Evolutionary conservation across 1,284 basidiomycete species (phyloP), one percentile per base, ranked within the genome.

Genomic region (Marasmius sp.): DNA sequence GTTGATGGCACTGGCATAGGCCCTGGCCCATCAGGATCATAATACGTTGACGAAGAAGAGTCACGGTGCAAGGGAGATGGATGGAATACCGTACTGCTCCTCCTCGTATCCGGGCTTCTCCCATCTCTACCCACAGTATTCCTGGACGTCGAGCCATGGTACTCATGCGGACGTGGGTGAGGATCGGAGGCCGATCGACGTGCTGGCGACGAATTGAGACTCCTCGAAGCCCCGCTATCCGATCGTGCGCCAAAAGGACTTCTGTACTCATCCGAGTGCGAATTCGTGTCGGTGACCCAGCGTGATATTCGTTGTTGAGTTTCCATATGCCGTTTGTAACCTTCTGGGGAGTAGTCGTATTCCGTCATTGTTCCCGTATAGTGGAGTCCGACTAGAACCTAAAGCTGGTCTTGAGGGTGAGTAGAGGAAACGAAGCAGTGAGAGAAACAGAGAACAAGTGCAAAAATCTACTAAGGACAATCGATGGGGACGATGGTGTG

Each of bases 341-440:
- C 62, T 52, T 65, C 61, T 36, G 52, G 59, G 22, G 64, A 63
- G n/a, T 63, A 63, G 53, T 65, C 61, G 52, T 63, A 63, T 47
- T 63, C 64, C 8, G 64, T 61, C 64, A 65, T 65, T 48, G 27
- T 41, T 38, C n/a, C 12, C 3, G 33, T 38, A 37, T 38, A 16
- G 33, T 27, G 5, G 27, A 27, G 27, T 27, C 27, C 27, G 5
- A 27, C 27, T 27, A 5, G 27, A 27, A 27, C 27, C 27, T 27
- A 27, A 27, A 27, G 27, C 27, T 5, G 27, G 27, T 27, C 27
- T 27, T 27, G 27, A 27, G 27, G 27, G 27, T 5, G 27, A 27
- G 27, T 27, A 27, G 27, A 5, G 27, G 27, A 27, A 27, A 27
- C 27, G 27, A 27, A 27, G 27, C 27, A 27, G 27, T 27, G 5